Conservation (phyloP, 1,139 yeast species). For the Maudiozyma humilis region DNA sequence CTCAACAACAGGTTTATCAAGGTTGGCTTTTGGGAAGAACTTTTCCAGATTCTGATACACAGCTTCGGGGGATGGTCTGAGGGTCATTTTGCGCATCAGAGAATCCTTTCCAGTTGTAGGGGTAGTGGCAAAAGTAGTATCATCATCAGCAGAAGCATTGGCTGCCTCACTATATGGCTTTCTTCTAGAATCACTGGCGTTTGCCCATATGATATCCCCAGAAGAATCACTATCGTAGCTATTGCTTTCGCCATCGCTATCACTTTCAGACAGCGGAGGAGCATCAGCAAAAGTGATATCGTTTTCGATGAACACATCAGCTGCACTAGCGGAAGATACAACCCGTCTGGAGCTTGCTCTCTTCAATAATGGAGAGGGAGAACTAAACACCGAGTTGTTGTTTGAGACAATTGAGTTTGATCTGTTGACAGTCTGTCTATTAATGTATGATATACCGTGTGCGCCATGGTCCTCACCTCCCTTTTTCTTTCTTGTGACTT, state of each 20-base stretch:
- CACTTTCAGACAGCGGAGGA: slow-evolving; percentile 46
- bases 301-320: slow-evolving; percentile 58
- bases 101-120: slow-evolving; percentile 17
- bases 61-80: slow-evolving; percentile 92
- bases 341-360: slow-evolving; percentile 49
- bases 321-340: slow-evolving; percentile 31
- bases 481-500: slow-evolving; percentile 9
- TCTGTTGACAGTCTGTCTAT: slow-evolving; percentile 17
- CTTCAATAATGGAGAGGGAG: slow-evolving; percentile 40
- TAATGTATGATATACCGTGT: slow-evolving; percentile 13
- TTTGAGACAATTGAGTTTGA: slow-evolving; percentile 25
- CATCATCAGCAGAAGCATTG: background rate
- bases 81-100: slow-evolving; percentile 40
- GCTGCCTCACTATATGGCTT: background rate
- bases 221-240: slow-evolving; percentile 15
- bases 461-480: slow-evolving; percentile 8
- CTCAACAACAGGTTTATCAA: slow-evolving; percentile 86
- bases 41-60: slow-evolving; percentile 84
- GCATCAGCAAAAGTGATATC: slow-evolving; percentile 65
- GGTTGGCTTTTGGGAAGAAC: slow-evolving; percentile 86
- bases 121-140: slow-evolving; percentile 9
- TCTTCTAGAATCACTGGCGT: background rate
- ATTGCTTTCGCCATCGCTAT: slow-evolving; percentile 34
- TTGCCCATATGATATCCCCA: slow-evolving; percentile 21
- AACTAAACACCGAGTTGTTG: slow-evolving; percentile 16